These are phyloP conservation scores for Phytophthora cryptogea DNA, from an alignment of 352 stramenopile species.

Conservation along the genomic window DNA sequence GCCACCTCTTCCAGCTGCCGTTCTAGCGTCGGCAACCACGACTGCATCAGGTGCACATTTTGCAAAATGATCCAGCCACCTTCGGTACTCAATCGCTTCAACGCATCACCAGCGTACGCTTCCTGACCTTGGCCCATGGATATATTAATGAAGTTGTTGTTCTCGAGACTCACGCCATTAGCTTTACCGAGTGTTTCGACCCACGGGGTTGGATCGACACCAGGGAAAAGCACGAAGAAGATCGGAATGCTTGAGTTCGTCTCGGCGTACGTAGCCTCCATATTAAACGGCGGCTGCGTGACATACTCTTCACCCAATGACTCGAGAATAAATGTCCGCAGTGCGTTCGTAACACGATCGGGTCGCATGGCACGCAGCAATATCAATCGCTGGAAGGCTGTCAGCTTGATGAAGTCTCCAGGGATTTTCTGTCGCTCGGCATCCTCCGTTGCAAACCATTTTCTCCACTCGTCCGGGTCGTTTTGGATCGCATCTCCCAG, in stretches of 20 bases:
- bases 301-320: constrained; percentile 91
- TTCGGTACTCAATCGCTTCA: constrained; percentile 91
- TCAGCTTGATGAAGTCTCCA: constrained; percentile 90
- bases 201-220: constrained; percentile 95
- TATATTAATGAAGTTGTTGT: constrained; percentile 97
- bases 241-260: constrained; percentile 92
- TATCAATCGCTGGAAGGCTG: constrained; percentile 85
- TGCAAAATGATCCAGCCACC: constrained; percentile 96
- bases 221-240: constrained; percentile 96
- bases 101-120: constrained; percentile 88
- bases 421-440: constrained; percentile 94
- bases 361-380: constrained; percentile 92
- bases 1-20: constrained; percentile 91
- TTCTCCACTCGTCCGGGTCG: constrained; percentile 96
- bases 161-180: constrained; percentile 91
- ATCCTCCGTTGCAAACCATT: constrained; percentile 96
- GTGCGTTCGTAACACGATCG: constrained; percentile 93
- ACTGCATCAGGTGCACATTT: constrained; percentile 96
- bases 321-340: constrained; percentile 92
- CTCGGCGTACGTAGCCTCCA: constrained; percentile 91
- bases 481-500: constrained; percentile 96
- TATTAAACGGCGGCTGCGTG: constrained; percentile 92
- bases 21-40: constrained; percentile 94
- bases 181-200: constrained; percentile 91
- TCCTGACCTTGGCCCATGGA: constrained; percentile 94